These are phyloP conservation scores for Paspalum notatum DNA, from an alignment of 176 grass and related monocot species.

Conservation along the genomic window DNA sequence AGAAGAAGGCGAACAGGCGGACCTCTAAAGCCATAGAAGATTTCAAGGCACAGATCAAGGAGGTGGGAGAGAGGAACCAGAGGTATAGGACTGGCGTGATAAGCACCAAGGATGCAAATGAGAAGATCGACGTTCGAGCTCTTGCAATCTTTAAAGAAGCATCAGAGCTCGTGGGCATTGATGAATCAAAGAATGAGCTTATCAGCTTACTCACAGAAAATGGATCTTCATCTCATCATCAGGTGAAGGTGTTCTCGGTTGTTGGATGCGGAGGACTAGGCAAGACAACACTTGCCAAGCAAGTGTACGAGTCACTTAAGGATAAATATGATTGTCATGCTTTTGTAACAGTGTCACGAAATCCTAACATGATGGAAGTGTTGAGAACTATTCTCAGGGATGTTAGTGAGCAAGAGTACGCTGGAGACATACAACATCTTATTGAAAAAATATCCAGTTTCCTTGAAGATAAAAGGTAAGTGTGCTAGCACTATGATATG, in stretches of 20 bases:
- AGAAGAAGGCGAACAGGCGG: not conserved
- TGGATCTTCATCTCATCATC: not conserved
- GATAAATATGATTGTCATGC: not conserved
- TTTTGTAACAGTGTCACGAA: slow-evolving; percentile 20
- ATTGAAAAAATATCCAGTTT: not conserved
- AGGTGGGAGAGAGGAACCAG: not conserved
- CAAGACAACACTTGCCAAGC: slow-evolving; percentile 19
- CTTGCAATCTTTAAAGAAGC: not conserved
- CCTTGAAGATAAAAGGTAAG: slow-evolving; percentile 6
- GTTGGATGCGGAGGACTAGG: not conserved
- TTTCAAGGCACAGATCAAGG: not conserved
- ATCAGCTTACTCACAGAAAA: not conserved
- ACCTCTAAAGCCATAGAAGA: not conserved
- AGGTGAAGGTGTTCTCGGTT: not conserved
- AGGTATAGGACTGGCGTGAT: not conserved
- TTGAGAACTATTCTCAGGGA: not conserved
- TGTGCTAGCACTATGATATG: not conserved
- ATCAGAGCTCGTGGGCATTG: slow-evolving; percentile 6
- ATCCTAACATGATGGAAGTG: not conserved
- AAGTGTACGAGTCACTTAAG: not conserved
- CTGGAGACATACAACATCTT: not conserved
- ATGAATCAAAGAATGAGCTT: not conserved
- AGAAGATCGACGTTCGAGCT: not conserved
- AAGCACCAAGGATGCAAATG: not conserved
- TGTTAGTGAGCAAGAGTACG: not conserved